phyloP scores from a whole-genome alignment of 192 early-diverging fungal genomes.

The Backusella parvicylindrica region DNA sequence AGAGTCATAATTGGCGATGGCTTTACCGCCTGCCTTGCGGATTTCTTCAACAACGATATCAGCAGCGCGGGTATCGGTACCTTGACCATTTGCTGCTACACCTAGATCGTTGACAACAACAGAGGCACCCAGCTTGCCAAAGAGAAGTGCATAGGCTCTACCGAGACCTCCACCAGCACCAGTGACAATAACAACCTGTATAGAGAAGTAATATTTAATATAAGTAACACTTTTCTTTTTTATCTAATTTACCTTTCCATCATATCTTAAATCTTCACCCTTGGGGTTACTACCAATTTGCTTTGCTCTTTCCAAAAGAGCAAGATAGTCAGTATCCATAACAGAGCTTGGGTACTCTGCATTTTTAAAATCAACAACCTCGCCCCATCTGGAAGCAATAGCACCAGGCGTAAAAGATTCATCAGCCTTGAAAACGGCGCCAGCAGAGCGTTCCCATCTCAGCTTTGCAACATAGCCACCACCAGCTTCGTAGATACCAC shows the following conservation, averaged over 20 bases:
- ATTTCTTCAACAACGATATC: constrained; percentile 88
- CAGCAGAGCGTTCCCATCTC: constrained; percentile 85
- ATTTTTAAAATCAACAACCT: constrained; percentile 67
- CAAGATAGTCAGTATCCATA: constrained; percentile 81
- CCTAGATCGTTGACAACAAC: constrained; percentile 92
- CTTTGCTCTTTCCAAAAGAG: constrained; percentile 75
- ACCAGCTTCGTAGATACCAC: constrained; percentile 93
- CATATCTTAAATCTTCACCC: constrained; percentile 61
- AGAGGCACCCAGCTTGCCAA: constrained; percentile 78
- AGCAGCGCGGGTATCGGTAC: constrained; percentile 45
- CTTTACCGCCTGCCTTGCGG: constrained; percentile 75
- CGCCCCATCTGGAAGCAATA: constrained; percentile 70
- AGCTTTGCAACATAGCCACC: constrained; percentile 92
- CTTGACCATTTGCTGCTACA: constrained; percentile 44
- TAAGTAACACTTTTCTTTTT: too few species aligned
- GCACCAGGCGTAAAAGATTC: constrained; percentile 78
- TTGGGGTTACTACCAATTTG: constrained; percentile 57
- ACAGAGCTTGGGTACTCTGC: constrained; percentile 69
- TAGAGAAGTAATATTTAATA: background rate
- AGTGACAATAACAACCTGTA: constrained; percentile 76
- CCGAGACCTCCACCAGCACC: constrained; percentile 93
- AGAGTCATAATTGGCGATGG: constrained; percentile 90
- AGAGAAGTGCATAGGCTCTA: constrained; percentile 79
- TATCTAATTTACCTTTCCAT: constrained; percentile 63
- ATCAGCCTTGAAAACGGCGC: constrained; percentile 91